Evolutionary conservation across 106 monocot genomes (phyloP), one percentile per base, ranked within the genome.

Genomic region (Allium sativum): DNA sequence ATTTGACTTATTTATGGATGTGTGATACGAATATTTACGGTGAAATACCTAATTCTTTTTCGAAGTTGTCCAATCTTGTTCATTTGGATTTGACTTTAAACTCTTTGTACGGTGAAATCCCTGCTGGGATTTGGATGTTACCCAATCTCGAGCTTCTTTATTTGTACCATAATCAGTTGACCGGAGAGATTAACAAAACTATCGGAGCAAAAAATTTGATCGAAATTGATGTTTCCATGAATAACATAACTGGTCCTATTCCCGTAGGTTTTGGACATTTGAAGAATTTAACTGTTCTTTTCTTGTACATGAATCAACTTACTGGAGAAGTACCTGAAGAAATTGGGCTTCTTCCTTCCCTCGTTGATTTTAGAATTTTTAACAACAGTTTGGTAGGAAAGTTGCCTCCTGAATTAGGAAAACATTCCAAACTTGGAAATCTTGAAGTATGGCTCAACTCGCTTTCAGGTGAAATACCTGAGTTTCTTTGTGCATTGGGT

Each of bases 391-490:
- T 87, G 22, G 65, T 60, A 5, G 86, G 86, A 4, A 20, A 21
- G 18, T 68, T 82, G 22, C 86, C 86, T 44, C 50, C 73, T 56
- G 70, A 82, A 41, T 61, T 87, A 9, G 86, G 79, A 12, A 76
- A 72, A 63, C 48, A 79, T 60, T 82, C 79, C 8, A 65, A 31
- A 3, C 71, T 79, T 8, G 55, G 48, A 55, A 70, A 82, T 53
- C 4, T 90, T 17, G 90, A 95, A 66, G 78, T 81, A 10, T 18
- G 45, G 22, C 18, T 69, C 59, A 96, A 96, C 51, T 43, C 50
- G 3, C 56, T 77, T 20, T 60, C 66, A 9, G 77, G 77, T 18
- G 53, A 73, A 62, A 19, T 81, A 7, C 81, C 81, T 6, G 44
- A 59, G 15, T 46, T 65, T 44, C 72, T 95, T 12, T 95, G 94